Evolutionary conservation across 2,329 filamentous ascomycete genomes (phyloP), one percentile per base, ranked within the genome.

Genomic region (Colletotrichum sp.): DNA sequence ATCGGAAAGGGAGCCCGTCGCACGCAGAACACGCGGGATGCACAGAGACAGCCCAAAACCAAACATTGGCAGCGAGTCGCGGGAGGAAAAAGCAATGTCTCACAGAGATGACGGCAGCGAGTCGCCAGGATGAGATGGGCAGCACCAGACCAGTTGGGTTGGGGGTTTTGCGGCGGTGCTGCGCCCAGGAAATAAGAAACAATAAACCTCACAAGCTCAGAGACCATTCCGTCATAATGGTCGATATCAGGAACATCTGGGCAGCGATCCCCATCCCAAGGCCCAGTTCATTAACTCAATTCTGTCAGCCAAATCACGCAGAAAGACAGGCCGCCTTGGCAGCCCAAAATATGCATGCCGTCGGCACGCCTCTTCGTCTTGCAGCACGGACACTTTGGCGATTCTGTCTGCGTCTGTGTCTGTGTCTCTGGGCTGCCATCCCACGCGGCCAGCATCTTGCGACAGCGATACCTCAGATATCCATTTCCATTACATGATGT

Each of bases 1-100:
- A 32, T 64, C 70, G 73, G 73, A 72, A 75, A 34, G 36, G n/a
- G 39, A 36, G 55, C 57, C 69, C 64, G 73, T 27, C 27, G 32
- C 36, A 52, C 44, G 68, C 44, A 59, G 27, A 59, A 68, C 25
- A 36, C 57, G 68, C 57, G 36, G 36, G 68, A 69, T 52, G 36
- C 48, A 30, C 48, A 68, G 66, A 60, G 30, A 66, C 36, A 66
- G 19, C 11, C 15, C 25, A 25, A 52, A 22, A 30, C 55, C 13
- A 64, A 19, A 27, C n/a, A 64, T 39, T 64, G 65, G 28, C 44
- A 57, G 22, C 27, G n/a, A 64, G 61, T 13, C 32, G 30, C 27
- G 39, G 12, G 8, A 48, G 39, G 28, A 34, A 66, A 66, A 66
- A 66, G 63, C 25, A 66, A 52, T 52, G 19, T 27, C 27, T 52